phyloP scores from a whole-genome alignment of 192 early-diverging fungal genomes.

The Podila epigama region DNA sequence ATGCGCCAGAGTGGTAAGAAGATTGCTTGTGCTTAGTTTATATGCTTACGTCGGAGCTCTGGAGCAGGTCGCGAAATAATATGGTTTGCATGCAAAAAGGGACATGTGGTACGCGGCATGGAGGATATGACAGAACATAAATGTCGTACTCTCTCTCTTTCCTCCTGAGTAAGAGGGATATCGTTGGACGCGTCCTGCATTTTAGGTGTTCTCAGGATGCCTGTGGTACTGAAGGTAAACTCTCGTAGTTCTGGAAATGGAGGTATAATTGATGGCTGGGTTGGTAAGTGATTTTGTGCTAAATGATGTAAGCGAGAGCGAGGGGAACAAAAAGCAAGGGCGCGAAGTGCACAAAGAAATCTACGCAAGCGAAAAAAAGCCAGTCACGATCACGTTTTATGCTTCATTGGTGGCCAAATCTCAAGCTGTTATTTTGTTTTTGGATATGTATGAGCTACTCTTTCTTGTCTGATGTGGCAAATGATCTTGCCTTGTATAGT shows the following conservation, averaged over 20 bases:
- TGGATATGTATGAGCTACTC: not conserved
- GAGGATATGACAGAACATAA: not conserved
- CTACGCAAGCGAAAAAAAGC: too few relatives aligned
- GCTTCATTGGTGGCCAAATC: too few relatives aligned
- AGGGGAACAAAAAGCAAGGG: too few relatives aligned
- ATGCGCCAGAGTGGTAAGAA: not conserved
- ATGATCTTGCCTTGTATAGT: constrained; percentile 68
- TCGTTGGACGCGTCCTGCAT: constrained; percentile 56
- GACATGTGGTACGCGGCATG: not conserved
- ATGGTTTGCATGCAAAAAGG: not conserved
- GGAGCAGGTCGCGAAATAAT: not conserved
- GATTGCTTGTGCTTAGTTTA: too few relatives aligned
- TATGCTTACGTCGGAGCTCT: too few relatives aligned
- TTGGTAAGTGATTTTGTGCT: too few relatives aligned
- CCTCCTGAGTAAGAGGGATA: constrained; percentile 37
- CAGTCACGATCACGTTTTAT: too few relatives aligned
- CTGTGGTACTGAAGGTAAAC: constrained; percentile 29
- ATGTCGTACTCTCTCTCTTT: constrained; percentile 27
- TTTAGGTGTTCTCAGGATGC: constrained; percentile 64
- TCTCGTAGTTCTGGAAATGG: too few relatives aligned
- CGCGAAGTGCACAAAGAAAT: too few relatives aligned
- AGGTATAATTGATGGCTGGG: too few relatives aligned
- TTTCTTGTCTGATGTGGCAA: not conserved
- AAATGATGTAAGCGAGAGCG: too few relatives aligned
- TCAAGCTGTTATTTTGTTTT: not conserved